Evolutionary conservation across 129 eudicot genomes (phyloP).

Genomic region (Heracleum sosnowskyi): DNA sequence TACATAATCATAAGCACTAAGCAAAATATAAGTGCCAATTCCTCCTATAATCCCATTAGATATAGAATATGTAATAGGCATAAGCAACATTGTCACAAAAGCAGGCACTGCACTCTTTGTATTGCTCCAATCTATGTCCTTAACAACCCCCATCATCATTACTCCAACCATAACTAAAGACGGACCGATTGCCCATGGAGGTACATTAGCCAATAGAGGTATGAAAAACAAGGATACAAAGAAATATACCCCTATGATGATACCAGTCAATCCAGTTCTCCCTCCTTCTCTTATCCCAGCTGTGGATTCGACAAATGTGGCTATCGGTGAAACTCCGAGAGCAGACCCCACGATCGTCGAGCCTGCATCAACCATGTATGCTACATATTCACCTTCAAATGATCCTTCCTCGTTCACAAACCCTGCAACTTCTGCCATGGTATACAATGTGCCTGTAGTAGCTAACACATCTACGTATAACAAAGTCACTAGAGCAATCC

Average conservation of each 20-base stretch:
- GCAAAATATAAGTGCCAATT: constrained; percentile 53
- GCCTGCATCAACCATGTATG: constrained; percentile 89
- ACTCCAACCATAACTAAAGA: constrained; percentile 84
- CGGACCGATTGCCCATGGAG: constrained; percentile 94
- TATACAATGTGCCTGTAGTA: constrained; percentile 79
- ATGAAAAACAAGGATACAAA: constrained; percentile 52
- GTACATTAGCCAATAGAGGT: constrained; percentile 69
- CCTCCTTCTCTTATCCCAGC: constrained; percentile 93
- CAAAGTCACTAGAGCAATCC: constrained; percentile 71
- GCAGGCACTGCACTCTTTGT: constrained; percentile 70
- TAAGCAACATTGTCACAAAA: constrained; percentile 66
- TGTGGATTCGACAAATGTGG: constrained; percentile 67
- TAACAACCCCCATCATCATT: constrained; percentile 82
- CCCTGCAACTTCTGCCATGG: constrained; percentile 78
- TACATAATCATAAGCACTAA: constrained; percentile 40
- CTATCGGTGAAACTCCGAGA: constrained; percentile 80
- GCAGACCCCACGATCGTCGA: constrained; percentile 72
- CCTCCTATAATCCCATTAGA: constrained; percentile 89
- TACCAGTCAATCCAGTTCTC: constrained; percentile 71
- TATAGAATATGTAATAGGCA: constrained; percentile 84
- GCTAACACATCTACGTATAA: constrained; percentile 74
- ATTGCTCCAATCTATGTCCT: constrained; percentile 69
- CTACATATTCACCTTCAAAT: constrained; percentile 69
- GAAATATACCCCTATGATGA: constrained; percentile 64
- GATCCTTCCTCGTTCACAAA: constrained; percentile 44